Conservation (phyloP, 2,329 filamentous ascomycete species). For the Periconia macrospinosa region DNA sequence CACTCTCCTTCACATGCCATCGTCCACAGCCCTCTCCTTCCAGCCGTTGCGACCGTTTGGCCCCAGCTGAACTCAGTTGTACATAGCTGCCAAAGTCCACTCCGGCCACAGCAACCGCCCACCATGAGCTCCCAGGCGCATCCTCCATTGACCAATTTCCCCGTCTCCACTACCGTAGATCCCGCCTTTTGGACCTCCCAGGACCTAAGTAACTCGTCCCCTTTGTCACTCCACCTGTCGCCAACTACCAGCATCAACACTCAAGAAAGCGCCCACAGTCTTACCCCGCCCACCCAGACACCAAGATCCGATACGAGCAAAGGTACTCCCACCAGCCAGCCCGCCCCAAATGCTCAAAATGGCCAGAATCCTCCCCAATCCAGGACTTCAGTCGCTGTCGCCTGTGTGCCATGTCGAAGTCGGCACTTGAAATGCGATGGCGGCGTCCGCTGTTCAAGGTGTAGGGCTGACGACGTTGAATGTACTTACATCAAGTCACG, state of each 20-base stretch:
- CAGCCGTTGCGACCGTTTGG: background rate
- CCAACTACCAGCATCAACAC: conserved; percentile 32
- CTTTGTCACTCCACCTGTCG: conserved; percentile 32
- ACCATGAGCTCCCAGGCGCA: conserved; percentile 33
- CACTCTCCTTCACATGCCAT: conserved; percentile 16
- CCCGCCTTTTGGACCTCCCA: conserved; percentile 34
- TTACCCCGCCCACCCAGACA: conserved; percentile 36
- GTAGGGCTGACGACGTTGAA: conserved; percentile 46
- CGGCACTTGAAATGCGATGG: conserved; percentile 59
- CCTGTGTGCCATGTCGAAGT: conserved; percentile 56
- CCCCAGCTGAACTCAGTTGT: too few species aligned
- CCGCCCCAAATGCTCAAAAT: conserved; percentile 20
- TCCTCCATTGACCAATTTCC: conserved; percentile 20
- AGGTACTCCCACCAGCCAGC: conserved; percentile 16
- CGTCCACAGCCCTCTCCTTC: too few species aligned
- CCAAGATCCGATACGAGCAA: conserved; percentile 30
- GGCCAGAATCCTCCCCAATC: conserved; percentile 17
- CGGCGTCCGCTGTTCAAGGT: conserved; percentile 53
- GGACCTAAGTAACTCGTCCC: conserved; percentile 27
- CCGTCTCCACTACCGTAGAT: conserved; percentile 34
- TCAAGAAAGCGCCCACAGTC: conserved; percentile 30
- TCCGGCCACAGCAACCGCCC: background rate
- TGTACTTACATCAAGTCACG: conserved; percentile 58
- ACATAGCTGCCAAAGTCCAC: too few species aligned
- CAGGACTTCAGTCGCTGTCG: conserved; percentile 45